phyloP scores from a whole-genome alignment of 371 early-diverging fungal genomes.

The Thermomucor indicae-seudaticae region DNA sequence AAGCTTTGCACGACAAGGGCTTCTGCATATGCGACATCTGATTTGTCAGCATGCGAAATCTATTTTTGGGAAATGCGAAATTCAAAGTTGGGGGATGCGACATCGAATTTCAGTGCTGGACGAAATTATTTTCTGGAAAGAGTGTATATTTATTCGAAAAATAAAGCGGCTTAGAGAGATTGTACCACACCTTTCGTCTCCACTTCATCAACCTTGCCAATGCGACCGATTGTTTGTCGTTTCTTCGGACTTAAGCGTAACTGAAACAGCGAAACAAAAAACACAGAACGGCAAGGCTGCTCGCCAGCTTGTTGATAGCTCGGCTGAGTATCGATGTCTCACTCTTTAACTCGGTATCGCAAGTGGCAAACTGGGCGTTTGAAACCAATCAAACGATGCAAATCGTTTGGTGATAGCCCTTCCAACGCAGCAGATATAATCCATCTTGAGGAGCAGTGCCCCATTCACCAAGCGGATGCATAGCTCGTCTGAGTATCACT shows the following conservation, averaged over 20 bases:
- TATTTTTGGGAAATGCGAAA: neutral
- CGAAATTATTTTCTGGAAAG: neutral
- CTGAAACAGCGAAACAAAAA: neutral
- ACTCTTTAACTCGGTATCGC: neutral
- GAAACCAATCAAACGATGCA: neutral
- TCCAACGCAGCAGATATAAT: neutral
- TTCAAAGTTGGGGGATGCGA: neutral
- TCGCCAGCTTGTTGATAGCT: neutral
- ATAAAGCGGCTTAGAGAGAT: too few species aligned
- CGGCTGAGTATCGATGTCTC: neutral
- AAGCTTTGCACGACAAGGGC: too few species aligned
- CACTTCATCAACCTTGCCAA: too few species aligned
- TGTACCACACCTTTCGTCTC: too few species aligned
- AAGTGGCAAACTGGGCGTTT: neutral
- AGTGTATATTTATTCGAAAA: too few species aligned
- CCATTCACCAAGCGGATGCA: too few species aligned
- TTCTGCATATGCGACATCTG: neutral
- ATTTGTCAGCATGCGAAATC: neutral
- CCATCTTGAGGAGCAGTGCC: neutral
- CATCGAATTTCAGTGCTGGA: neutral
- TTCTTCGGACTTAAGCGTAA: too few species aligned
- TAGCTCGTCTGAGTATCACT: too few species aligned
- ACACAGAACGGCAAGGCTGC: neutral
- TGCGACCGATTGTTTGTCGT: too few species aligned
- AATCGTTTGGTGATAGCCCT: neutral